Base-by-base conservation (phyloP, 2,329 filamentous ascomycete species). In the Colletotrichum agaves region DNA sequence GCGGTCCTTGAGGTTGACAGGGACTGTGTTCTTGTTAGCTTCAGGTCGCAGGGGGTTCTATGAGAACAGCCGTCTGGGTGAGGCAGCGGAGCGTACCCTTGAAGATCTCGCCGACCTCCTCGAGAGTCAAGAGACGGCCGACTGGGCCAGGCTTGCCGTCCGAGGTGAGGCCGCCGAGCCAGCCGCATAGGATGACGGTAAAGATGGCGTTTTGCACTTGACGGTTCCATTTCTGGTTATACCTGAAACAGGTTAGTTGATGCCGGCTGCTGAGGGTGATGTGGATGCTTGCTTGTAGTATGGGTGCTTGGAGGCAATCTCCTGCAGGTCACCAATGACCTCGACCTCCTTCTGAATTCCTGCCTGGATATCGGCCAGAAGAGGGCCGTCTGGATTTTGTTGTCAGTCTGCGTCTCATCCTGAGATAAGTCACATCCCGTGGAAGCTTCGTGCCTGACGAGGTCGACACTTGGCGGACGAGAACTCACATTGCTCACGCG, bases 161-260 rank as follows among this genome's bases (percentile, higher is more conserved):
- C 3, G 70, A 23, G 76, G 82, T 76, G 73, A 94, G 85, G 33
- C 93, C 93, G 60, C 94, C 93, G 13, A 98, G 87, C 90, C 93
- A 98, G 61, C 89, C 91, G 69, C 82, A 83, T 72, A 88, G 80
- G 61, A 90, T 77, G 60, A 87, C 81, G 1, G 83, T 84, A 70
- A 80, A 84, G 81, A 85, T 86, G 87, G 93, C 88, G 77, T 93
- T 93, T 79, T 98, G 95, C 61, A 98, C 82, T 74, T 92, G 89
- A 66, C 93, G 88, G 31, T 89, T 87, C 96, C 96, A 99, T 77
- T 93, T 88, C 63, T 85, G 83, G 80, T 98, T 98, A 83, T 97
- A 90, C 73, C 88, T 90, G 64, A 13, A 4, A 31, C 12, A 47
- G 69, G 50, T 64, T n/a, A 73, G 23, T 52, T 21, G 6, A 39